These are phyloP conservation scores for Talaromyces stipitatus DNA, from an alignment of 495 filamentous ascomycete genomes.

Conservation along the genomic window DNA sequence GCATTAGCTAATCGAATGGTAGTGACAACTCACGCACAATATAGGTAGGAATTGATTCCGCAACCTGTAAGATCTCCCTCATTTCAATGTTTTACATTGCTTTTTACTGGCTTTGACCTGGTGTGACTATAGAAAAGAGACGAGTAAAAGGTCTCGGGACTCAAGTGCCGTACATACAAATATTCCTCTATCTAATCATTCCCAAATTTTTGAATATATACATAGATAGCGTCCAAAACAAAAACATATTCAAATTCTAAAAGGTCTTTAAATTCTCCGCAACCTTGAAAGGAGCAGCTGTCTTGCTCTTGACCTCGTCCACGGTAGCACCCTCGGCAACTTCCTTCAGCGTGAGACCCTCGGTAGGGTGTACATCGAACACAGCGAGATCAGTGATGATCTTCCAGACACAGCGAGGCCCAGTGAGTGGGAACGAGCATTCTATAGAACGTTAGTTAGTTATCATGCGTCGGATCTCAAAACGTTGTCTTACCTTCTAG, in stretches of 20 bases:
- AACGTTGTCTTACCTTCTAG: slow-evolving; percentile 24
- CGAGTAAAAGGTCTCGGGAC: too few relatives aligned
- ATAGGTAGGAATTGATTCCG: too few relatives aligned
- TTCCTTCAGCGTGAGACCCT: slow-evolving; percentile 73
- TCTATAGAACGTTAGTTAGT: background rate
- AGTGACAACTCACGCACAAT: too few relatives aligned
- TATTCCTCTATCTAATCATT: background rate
- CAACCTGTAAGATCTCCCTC: too few relatives aligned
- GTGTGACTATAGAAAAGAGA: too few relatives aligned
- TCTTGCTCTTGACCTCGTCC: slow-evolving; percentile 81
- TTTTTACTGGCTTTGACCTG: too few relatives aligned
- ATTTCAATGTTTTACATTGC: too few relatives aligned
- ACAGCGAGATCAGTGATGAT: slow-evolving; percentile 89
- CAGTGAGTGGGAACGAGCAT: slow-evolving; percentile 82
- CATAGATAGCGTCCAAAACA: background rate
- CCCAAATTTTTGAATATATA: background rate
- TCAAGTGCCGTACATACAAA: too few relatives aligned
- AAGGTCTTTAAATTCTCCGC: slow-evolving; percentile 53
- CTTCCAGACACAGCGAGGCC: slow-evolving; percentile 69
- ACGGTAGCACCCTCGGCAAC: slow-evolving; percentile 74
- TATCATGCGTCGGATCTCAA: slow-evolving; percentile 45
- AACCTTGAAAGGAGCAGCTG: slow-evolving; percentile 74
- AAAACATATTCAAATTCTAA: slow-evolving; percentile 5
- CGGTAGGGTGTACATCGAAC: slow-evolving; percentile 74
- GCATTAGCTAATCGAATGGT: too few relatives aligned